A percentile compares a stretch with the other conserved stretches of the same genome.
Conservation (phyloP, 176 grass and related monocot genomes). For the Oropetium thomaeum region DNA sequence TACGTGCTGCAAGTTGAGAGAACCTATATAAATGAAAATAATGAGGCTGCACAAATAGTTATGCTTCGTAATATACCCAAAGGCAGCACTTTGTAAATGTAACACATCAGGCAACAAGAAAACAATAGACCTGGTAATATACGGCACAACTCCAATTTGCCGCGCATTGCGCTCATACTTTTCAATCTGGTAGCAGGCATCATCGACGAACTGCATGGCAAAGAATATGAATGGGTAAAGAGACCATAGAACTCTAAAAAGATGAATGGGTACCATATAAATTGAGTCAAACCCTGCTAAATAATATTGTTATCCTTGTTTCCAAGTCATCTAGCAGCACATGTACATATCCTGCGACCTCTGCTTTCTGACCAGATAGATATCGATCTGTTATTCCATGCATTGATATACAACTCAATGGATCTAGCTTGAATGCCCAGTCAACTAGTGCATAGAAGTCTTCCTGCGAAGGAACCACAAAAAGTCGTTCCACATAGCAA, state of each 20-base stretch:
- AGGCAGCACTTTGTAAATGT: background rate
- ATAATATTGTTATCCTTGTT: slow-evolving; percentile 64
- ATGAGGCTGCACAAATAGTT: background rate
- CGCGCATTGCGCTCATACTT: slow-evolving; percentile 73
- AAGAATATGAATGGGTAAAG: slow-evolving; percentile 26
- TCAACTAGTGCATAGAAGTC: slow-evolving; percentile 78
- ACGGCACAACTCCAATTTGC: slow-evolving; percentile 75
- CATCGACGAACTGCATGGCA: slow-evolving; percentile 75
- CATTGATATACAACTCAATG: slow-evolving; percentile 87
- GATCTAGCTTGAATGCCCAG: slow-evolving; percentile 88
- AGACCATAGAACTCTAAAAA: background rate
- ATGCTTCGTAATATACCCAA: slow-evolving; percentile 1
- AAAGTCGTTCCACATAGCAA: slow-evolving; percentile 10
- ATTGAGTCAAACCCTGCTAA: slow-evolving; percentile 67
- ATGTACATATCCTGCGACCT: slow-evolving; percentile 79
- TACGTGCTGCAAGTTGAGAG: slow-evolving; percentile 73
- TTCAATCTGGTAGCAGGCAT: slow-evolving; percentile 91
- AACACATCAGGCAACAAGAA: slow-evolving; percentile 11
- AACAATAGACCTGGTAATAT: slow-evolving; percentile 69
- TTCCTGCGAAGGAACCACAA: slow-evolving; percentile 55
- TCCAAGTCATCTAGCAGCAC: slow-evolving; percentile 84
- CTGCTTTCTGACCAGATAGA: slow-evolving; percentile 84
- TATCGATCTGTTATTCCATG: slow-evolving; percentile 91
- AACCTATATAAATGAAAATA: slow-evolving; percentile 56
- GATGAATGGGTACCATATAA: background rate